Evolutionary conservation across 2,329 filamentous ascomycete genomes (phyloP), one percentile per base, ranked within the genome.

Genomic region (Didymella pomorum): DNA sequence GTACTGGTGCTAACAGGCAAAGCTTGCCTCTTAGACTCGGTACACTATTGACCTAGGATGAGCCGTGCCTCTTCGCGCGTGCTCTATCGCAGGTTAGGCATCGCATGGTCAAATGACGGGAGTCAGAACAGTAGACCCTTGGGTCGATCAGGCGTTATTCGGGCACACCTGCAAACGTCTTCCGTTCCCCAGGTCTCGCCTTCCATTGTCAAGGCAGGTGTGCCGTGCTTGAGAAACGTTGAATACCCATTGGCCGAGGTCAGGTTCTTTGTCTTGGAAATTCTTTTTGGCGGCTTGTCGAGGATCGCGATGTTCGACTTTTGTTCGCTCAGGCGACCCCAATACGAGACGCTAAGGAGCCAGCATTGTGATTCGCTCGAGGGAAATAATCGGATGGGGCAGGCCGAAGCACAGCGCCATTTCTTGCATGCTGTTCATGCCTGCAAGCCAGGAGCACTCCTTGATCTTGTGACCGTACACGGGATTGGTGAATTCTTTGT

Each of bases 291-390:
- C 45, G 50, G 56, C 56, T 54, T 58, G 56, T 54, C 56, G 33
- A 54, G 39, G 45, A 59, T 47, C 51, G 28, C 47, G 42, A 48
- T 37, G 57, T 48, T 51, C 43, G 42, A 52, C 52, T 48, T 47
- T 55, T 43, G 41, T 35, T 50, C 49, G 56, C 42, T 55, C 47
- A 60, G 47, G 51, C 52, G 57, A 47, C 47, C 57, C 7, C 16
- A 52, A 59, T 55, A 59, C 56, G 56, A 55, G 57, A 39, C 57
- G 47, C 56, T 59, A 55, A 52, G 50, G 35, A 39, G 29, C 35
- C 42, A 52, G 56, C 42, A 60, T 55, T 44, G 14, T 56, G 35
- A 60, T 48, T 60, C 57, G 57, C 52, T 12, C 25, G 41, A 46
- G 21, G 20, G 26, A 28, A 52, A 46, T 46, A 44, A 42, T 58